Percentiles rank a stretch among this genome's conserved stretches.
Evolutionary conservation across 2,329 filamentous ascomycete species (phyloP).

Genomic region (Falciphora oryzae): DNA sequence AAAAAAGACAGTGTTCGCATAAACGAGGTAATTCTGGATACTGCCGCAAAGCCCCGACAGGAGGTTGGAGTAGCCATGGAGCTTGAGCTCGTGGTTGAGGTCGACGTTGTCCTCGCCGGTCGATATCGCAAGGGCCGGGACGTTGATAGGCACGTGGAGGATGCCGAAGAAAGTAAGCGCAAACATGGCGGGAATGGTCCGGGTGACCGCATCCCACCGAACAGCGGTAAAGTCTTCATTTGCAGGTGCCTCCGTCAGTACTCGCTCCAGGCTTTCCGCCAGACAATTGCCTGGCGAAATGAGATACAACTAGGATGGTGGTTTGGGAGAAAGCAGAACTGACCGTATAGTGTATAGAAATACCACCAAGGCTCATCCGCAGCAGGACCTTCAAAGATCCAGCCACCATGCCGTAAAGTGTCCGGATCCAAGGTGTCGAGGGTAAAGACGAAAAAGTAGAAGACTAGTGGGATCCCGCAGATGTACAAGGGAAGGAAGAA

Average conservation of each 20-base stretch:
- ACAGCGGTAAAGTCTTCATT: conserved; percentile 70
- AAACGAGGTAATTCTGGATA: conserved; percentile 95
- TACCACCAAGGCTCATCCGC: conserved; percentile 91
- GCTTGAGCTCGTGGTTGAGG: conserved; percentile 83
- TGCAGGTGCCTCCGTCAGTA: not conserved
- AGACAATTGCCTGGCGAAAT: too few relatives aligned
- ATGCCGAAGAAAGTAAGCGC: conserved; percentile 96
- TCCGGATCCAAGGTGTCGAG: conserved; percentile 63
- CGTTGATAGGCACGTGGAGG: conserved; percentile 95
- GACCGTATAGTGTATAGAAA: conserved; percentile 93
- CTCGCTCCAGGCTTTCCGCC: not conserved
- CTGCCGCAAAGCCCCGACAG: conserved; percentile 81
- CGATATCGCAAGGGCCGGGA: conserved; percentile 85
- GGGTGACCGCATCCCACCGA: conserved; percentile 74
- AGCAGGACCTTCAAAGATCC: conserved; percentile 86
- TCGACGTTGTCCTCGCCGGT: conserved; percentile 89
- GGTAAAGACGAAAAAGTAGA: conserved; percentile 70
- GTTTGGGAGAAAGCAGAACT: conserved; percentile 28
- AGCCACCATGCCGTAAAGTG: conserved; percentile 65
- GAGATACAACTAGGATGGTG: conserved; percentile 16
- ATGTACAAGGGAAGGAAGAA: conserved; percentile 87
- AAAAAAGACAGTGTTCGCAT: conserved; percentile 96
- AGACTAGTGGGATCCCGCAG: conserved; percentile 66
- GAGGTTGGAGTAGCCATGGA: conserved; percentile 90
- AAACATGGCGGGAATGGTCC: conserved; percentile 90